Base-by-base conservation (phyloP, 768 basidiomycete species). In the Suillus sp. region DNA sequence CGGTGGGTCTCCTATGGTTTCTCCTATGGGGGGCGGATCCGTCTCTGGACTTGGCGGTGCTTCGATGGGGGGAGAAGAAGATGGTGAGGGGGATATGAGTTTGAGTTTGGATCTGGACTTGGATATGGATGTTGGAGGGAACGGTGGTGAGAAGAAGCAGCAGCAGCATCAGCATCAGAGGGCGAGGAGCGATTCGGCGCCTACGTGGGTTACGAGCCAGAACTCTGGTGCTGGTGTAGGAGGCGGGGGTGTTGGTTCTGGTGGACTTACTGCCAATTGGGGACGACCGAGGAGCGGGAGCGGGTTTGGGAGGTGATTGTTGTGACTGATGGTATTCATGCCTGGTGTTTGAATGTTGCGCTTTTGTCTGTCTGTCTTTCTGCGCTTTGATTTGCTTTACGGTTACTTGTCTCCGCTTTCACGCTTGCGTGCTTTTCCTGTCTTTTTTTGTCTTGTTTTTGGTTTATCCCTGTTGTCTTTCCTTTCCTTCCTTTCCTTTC, bases 201-300 rank as follows among this genome's bases (percentile, higher is more conserved):
- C 68, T 16, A 73, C 67, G 65, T 69, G 66, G 67, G 65, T 62
- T 25, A 37, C 70, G 58, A 2, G 18, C 2, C 51, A 53, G 30
- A 30, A 53, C 11, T 5, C 30, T 53, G 59, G 66, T 64, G 60
- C 68, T 40, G 2, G 70, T 65, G 63, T 64, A 35, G 59, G 73
- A 27, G 18, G 67, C 30, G 32, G 67, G 65, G 32, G 68, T 50
- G 57, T 64, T 61, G 45, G 62, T 67, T 66, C 66, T 10, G 63
- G 66, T 10, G 72, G 70, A 47, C 56, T 74, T 64, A 74, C 69
- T 32, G 72, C 74, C 1, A 75, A 72, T 32, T 74, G 72, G 72
- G 68, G 70, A 1, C 60, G 72, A 27, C 74, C 74, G 14, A 68
- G 72, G 53, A 70, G 65, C 2, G 72, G 72, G 27, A 65, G 64